phyloP scores from a whole-genome alignment of 2,329 filamentous ascomycete genomes.

The Fusarium veterinarium region DNA sequence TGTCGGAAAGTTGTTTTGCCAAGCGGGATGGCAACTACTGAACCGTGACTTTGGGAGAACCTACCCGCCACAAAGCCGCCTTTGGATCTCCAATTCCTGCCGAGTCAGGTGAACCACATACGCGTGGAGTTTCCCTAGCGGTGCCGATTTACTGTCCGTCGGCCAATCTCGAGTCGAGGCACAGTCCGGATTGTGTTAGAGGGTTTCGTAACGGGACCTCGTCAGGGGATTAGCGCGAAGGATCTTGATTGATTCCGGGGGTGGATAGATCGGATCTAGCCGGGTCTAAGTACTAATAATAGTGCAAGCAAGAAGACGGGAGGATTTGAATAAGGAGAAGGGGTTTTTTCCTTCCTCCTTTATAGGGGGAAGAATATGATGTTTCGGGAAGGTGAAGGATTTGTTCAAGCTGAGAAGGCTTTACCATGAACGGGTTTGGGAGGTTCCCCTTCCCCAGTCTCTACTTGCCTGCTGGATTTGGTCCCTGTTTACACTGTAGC shows the following conservation, averaged over 20 bases:
- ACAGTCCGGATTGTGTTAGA: neutral
- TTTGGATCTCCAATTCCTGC: neutral
- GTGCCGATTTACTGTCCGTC: too few relatives aligned
- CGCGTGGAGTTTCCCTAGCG: neutral
- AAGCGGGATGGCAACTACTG: neutral
- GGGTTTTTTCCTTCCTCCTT: neutral
- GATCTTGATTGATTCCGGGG: conserved; percentile 8
- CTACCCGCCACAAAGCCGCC: neutral
- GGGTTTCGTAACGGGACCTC: neutral
- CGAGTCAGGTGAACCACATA: neutral
- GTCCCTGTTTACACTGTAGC: neutral
- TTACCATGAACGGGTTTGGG: neutral
- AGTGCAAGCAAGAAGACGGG: neutral
- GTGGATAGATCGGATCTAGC: conserved; percentile 1
- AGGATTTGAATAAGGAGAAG: neutral
- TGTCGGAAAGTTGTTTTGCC: neutral
- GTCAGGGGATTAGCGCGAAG: conserved; percentile 1
- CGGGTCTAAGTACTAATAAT: neutral
- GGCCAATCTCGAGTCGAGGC: neutral
- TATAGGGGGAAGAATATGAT: neutral
- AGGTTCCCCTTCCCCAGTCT: neutral
- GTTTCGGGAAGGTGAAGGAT: neutral
- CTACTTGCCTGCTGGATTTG: neutral
- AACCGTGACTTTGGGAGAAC: neutral
- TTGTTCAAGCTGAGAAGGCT: neutral